A percentile compares a stretch with the other conserved stretches of the same genome.
These are phyloP conservation scores for Fraxinus latifolia DNA, from an alignment of 305 asterid species.

Conservation along the genomic window DNA sequence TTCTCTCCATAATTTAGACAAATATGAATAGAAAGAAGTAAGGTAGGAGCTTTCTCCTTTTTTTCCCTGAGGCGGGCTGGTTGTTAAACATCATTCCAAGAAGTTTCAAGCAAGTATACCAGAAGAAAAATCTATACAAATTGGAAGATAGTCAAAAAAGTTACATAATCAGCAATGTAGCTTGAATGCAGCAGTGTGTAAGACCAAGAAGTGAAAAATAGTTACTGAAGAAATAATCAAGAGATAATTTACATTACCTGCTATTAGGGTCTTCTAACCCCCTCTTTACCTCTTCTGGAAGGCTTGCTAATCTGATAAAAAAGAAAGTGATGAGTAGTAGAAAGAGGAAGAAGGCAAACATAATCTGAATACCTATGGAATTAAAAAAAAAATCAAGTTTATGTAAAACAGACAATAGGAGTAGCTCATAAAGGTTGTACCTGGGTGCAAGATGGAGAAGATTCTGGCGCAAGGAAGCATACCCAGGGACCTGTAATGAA, in stretches of 20 bases:
- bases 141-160: constrained; percentile 11
- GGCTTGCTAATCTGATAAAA: constrained; percentile 65
- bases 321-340: constrained; percentile 11
- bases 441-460: constrained; percentile 79
- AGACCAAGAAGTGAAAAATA: neutral
- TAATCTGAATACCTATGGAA: constrained; percentile 11
- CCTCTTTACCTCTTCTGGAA: constrained; percentile 60
- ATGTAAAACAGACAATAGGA: constrained; percentile 3
- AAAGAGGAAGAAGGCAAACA: constrained; percentile 16
- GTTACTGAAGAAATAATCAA: neutral
- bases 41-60: neutral
- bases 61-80: neutral
- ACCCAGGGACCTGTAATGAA: constrained; percentile 73
- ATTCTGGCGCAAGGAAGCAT: constrained; percentile 58
- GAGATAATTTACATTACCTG: constrained; percentile 44
- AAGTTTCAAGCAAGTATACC: neutral
- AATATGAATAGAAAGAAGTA: neutral
- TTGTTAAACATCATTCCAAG: constrained; percentile 7
- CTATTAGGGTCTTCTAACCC: constrained; percentile 75
- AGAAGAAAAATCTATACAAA: constrained; percentile 5
- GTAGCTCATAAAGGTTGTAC: constrained; percentile 35
- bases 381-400: neutral
- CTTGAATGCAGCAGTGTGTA: constrained; percentile 9
- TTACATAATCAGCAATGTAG: neutral
- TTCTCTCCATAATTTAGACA: constrained; percentile 20